Percentiles rank a stretch among this genome's conserved stretches.
These are phyloP conservation scores for Neodidymelliopsis sp. DNA, from an alignment of 2,329 filamentous ascomycete species.

Conservation along the genomic window DNA sequence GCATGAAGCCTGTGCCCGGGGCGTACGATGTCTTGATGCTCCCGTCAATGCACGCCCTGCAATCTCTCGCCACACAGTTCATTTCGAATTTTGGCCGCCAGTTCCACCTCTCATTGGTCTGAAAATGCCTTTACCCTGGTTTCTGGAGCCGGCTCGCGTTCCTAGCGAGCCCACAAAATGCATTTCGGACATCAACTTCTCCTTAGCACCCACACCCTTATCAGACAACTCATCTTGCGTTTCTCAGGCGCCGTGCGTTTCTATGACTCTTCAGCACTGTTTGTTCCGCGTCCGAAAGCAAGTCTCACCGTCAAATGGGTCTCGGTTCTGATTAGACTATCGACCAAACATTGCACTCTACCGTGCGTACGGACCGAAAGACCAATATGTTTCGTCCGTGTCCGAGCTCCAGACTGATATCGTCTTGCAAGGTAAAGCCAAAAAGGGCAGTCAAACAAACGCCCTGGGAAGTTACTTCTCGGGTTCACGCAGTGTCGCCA, in stretches of 20 bases:
- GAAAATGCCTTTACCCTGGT: constrained; percentile 28
- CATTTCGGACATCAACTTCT: constrained; percentile 34
- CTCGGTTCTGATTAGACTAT: constrained; percentile 1
- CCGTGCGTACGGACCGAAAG: constrained; percentile 3
- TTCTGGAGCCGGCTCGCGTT: constrained; percentile 26
- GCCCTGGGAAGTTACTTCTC: constrained; percentile 26
- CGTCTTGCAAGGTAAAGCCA: not conserved
- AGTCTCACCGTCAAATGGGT: constrained; percentile 6
- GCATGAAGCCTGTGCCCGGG: constrained; percentile 40
- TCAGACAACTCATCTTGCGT: constrained; percentile 51
- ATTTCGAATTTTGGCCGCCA: constrained; percentile 43
- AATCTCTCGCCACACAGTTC: constrained; percentile 47
- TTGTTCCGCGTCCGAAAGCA: constrained; percentile 39
- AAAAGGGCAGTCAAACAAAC: constrained; percentile 5
- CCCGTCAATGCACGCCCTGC: constrained; percentile 39
- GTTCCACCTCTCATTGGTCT: constrained; percentile 38
- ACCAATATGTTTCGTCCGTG: constrained; percentile 1
- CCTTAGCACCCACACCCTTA: constrained; percentile 34
- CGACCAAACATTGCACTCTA: constrained; percentile 5
- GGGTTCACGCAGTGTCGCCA: constrained; percentile 34
- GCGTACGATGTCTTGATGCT: constrained; percentile 36
- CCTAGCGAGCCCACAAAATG: constrained; percentile 43
- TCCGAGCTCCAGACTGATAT: constrained; percentile 8
- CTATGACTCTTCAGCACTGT: constrained; percentile 39
- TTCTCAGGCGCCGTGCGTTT: constrained; percentile 33